Evolutionary conservation across 257 asterid genomes (phyloP).

Genomic region (Rhazya stricta): DNA sequence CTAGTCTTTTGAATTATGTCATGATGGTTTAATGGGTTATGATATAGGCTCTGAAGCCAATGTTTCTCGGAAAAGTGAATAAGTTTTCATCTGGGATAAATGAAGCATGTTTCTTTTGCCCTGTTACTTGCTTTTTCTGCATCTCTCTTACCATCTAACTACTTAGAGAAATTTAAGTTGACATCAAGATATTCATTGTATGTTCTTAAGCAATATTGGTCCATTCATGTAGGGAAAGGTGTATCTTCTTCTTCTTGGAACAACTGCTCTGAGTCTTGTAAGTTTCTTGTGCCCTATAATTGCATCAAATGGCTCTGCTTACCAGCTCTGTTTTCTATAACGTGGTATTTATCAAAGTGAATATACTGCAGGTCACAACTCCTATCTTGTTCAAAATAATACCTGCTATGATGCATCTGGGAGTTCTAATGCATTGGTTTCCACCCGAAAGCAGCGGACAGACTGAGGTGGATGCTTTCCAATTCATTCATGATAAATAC

Average conservation of each 20-base stretch:
- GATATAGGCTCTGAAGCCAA: not conserved
- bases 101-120: not conserved
- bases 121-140: not conserved
- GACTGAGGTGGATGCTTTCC: conserved; percentile 48
- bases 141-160: not conserved
- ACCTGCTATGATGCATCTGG: conserved; percentile 76
- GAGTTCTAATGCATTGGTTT: conserved; percentile 84
- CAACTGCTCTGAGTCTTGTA: conserved; percentile 93
- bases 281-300: conserved; percentile 24
- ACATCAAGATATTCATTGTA: not conserved
- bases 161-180: not conserved
- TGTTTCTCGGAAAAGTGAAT: not conserved
- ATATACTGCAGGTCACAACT: conserved; percentile 68
- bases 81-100: not conserved
- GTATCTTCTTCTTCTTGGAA: conserved; percentile 94
- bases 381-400: conserved; percentile 81
- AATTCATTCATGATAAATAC: not conserved
- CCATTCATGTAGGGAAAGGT: conserved; percentile 65
- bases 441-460: conserved; percentile 52
- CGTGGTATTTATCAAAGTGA: conserved; percentile 1
- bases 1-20: not conserved
- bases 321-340: not conserved
- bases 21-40: not conserved
- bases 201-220: conserved; percentile 7
- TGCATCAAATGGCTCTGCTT: not conserved